Evolutionary conservation across 768 basidiomycete species (phyloP), one percentile per base, ranked within the genome.

Genomic region (Pisolithus albus): DNA sequence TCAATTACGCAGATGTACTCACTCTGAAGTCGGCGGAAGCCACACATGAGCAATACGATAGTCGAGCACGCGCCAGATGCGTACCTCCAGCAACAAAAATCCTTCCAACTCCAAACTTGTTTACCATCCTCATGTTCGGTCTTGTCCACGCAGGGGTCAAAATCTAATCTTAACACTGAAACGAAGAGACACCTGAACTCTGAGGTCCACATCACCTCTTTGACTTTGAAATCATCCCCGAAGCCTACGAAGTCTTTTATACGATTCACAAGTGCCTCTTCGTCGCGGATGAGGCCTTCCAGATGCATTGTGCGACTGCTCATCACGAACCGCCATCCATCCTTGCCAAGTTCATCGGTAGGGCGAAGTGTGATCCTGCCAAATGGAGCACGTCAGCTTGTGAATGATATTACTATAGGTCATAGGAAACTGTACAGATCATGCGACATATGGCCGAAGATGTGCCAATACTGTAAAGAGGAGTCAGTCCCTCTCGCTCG

Each of bases 201-300:
- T 18, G 61, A 64, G 47, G 56, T 8, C 56, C 57, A 60, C 7
- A 60, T 46, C 4, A 67, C 42, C 15, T 69, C 58, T 11, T 57
- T 65, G 10, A 30, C 30, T 7, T 30, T 30, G 30, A 30, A 5
- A 8, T 30, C 30, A 7, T 34, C 34, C 13, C 34, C 13, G 34
- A 15, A 5, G 64, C 64, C 67, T 1, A 56, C 64, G 5, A 64
- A 1, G 10, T 61, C 58, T 38, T 66, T 56, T 42, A 75, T 64
- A 18, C 40, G 51, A 23, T 66, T 50, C 6, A 69, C 52, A 36
- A 76, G 49, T 19, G 62, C 55, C 18, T 69, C 60, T 19, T 58
- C 38, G 28, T 65, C 57, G 5, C 40, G 46, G 3, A 59, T 34
- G 37, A 67, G 15, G 10, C 63, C 37, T 9, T 51, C 52, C 3